Evolutionary conservation across 768 basidiomycete genomes (phyloP), one percentile per base, ranked within the genome.

Genomic region (Antrodiella citrinella): DNA sequence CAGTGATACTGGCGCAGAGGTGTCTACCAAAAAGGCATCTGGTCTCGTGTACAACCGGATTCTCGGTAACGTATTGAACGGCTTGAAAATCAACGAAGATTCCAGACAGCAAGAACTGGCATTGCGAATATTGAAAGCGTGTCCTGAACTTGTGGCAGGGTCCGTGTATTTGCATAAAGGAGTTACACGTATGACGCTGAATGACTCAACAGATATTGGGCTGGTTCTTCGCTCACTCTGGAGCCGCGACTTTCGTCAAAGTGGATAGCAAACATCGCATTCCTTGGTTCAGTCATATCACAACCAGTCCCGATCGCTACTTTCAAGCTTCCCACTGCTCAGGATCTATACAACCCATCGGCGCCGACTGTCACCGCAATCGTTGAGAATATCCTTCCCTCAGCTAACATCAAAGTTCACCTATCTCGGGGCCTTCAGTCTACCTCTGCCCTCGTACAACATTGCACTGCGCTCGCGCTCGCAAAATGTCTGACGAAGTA

Each of bases 261-360:
- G 61, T 98, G 95, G 93, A 82, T 97, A 25, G 80, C 86, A 0
- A 95, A 92, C 51, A 82, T 96, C 55, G 73, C 89, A 3, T 86
- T 93, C 60, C 80, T 90, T 38, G 89, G 85, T 2, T 73, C 74
- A 5, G 76, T 97, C 48, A 74, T 96, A 46, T 84, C 87, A 0
- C 75, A 92, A 0, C 81, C 88, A 0, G 68, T 92, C 1, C 91
- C 93, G 0, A 56, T 69, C 0, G 57, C 69, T 0, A 77, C 78
- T 0, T 92, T 93, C 62, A 67, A 80, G 51, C 70, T 86, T 13
- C 68, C 73, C 5, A 45, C 55, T 42, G 52, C 53, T 43, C 10
- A 5, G n/a, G 59, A 64, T 4, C 67, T 81, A 2, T 84, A 83
- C 57, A 76, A 84, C 7, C 82, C 87, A 2, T 69, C 74, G 0